Base-by-base conservation (phyloP, 2,329 filamentous ascomycete species). In the Cladosporium oxysporum region DNA sequence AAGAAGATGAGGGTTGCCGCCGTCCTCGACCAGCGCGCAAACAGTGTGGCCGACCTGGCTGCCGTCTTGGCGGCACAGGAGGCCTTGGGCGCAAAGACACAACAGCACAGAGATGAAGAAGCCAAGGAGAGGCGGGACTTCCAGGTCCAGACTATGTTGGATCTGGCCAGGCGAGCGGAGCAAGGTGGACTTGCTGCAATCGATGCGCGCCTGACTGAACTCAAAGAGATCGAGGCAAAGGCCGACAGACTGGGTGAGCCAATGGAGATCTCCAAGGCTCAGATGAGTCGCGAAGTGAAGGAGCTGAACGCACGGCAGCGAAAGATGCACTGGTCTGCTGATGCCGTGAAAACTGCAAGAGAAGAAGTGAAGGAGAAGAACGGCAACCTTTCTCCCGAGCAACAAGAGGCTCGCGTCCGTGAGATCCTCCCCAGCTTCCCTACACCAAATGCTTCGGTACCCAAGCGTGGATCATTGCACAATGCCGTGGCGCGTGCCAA, bases 21-120 rank as follows among this genome's bases (percentile, higher is more conserved):
- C 64, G 78, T 89, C 53, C 88, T 88, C 86, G 80, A 89, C 72
- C 87, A 89, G 74, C 87, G 86, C 74, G 86, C 85, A n/a, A 88
- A 87, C 65, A 83, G 80, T 52, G 81, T 88, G 23, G 87, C 86
- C 5, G 87, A 89, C 71, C 74, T 88, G 28, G 85, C 86, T 0
- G 83, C 84, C 23, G 85, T 88, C 3, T 73, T 89, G 62, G 68
- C 75, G 29, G 79, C 83, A 67, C 84, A 86, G 71, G 77, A 83
- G 50, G 71, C 78, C 55, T 75, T 73, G 47, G 77, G 74, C 14
- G 66, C 33, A 1, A 61, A 66, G 35, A 75, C 74, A 64, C 67
- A 62, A 52, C 66, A 66, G 67, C 75, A 67, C 33, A 72, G 61
- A 61, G 33, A 65, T n/a, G 41, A 21, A 28, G 35, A 58, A 11